Evolutionary conservation across 2,329 filamentous ascomycete species (phyloP).

Genomic region (Penicillium sp.): DNA sequence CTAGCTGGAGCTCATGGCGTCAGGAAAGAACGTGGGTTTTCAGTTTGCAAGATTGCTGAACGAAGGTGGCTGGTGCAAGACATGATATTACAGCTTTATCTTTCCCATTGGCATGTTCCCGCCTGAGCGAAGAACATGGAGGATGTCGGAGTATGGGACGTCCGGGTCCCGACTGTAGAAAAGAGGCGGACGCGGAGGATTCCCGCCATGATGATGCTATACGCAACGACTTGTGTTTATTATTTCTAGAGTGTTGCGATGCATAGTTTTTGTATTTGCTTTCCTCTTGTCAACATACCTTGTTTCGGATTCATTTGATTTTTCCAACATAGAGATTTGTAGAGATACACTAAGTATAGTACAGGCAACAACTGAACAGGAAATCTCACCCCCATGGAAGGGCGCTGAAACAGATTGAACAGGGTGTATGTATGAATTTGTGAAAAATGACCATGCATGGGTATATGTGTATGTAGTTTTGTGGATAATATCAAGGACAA

Average conservation of each 20-base stretch:
- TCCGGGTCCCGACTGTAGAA: conserved; percentile 20
- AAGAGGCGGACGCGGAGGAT: conserved; percentile 22
- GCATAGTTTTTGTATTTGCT: conserved; percentile 19
- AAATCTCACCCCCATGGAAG: neutral
- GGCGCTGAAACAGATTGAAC: too few relatives aligned
- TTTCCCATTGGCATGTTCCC: conserved; percentile 1
- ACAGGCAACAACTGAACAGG: neutral
- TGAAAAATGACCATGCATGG: neutral
- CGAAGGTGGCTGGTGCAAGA: neutral
- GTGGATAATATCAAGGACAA: neutral
- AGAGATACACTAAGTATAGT: neutral
- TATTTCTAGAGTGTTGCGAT: conserved; percentile 20
- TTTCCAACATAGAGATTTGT: neutral
- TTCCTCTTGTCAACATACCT: conserved; percentile 14
- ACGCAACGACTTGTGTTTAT: conserved; percentile 27
- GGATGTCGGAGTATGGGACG: conserved; percentile 5
- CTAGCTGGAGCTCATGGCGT: neutral
- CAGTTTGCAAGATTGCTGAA: neutral
- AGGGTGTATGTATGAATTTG: too few relatives aligned
- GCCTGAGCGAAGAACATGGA: neutral
- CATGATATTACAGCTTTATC: conserved; percentile 1
- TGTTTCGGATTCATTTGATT: conserved; percentile 5
- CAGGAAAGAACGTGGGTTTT: neutral
- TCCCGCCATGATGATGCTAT: conserved; percentile 27
- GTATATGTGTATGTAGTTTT: neutral